These are phyloP conservation scores for Aspergillus sergii DNA, from an alignment of 2,329 filamentous ascomycete species.

Conservation along the genomic window DNA sequence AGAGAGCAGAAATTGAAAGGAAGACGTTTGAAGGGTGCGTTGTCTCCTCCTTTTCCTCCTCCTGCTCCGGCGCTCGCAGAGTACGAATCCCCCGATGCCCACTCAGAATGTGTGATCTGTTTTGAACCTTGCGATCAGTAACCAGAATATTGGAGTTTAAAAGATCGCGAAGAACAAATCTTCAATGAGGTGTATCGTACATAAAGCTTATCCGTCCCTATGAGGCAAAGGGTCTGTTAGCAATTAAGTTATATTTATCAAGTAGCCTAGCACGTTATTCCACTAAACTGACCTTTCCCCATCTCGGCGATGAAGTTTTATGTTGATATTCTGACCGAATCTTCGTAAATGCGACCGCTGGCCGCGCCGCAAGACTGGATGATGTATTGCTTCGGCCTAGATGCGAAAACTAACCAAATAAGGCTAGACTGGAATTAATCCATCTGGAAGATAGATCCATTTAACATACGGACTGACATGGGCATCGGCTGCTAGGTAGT, in stretches of 20 bases:
- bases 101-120: conserved; percentile 95
- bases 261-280: not conserved
- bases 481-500: not conserved
- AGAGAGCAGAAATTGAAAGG: conserved; percentile 99
- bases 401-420: not conserved
- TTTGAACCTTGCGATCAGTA: conserved; percentile 15
- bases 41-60: conserved; percentile 53
- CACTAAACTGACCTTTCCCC: conserved; percentile 30
- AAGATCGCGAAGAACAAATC: conserved; percentile 6
- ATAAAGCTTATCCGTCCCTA: conserved; percentile 55
- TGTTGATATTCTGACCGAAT: not conserved
- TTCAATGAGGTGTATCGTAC: conserved; percentile 33
- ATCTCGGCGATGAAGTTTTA: conserved; percentile 16
- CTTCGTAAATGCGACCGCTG: not conserved
- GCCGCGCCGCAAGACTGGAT: conserved; percentile 8
- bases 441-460: not conserved
- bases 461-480: no score
- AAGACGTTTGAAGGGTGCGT: conserved; percentile 77
- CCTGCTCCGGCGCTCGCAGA: conserved; percentile 77
- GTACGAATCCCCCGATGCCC: conserved; percentile 88
- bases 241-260: not conserved
- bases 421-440: not conserved
- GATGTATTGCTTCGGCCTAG: conserved; percentile 18
- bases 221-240: not conserved
- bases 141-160: not conserved